A percentile compares a stretch with the other conserved stretches of the same genome.
These are phyloP conservation scores for Trametes sanguinea DNA, from an alignment of 768 basidiomycete species.

Conservation along the genomic window DNA sequence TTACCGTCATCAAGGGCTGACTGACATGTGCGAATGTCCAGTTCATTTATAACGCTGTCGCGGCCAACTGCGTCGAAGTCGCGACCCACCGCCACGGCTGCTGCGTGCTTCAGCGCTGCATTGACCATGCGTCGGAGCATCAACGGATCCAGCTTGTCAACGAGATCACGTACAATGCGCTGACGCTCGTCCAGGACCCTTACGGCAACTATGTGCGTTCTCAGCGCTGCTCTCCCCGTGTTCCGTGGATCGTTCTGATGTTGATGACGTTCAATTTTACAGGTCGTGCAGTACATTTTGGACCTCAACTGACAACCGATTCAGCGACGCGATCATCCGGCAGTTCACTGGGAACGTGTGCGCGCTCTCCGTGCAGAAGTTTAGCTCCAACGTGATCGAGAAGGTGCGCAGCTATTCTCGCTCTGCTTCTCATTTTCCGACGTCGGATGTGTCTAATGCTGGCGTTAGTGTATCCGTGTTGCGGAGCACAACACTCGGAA, in stretches of 20 bases:
- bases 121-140: slow-evolving; percentile 95
- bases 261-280: slow-evolving; percentile 10
- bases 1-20: not conserved
- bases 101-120: slow-evolving; percentile 96
- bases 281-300: slow-evolving; percentile 98
- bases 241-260: slow-evolving; percentile 14
- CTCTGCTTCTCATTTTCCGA: not conserved
- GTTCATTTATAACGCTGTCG: slow-evolving; percentile 99
- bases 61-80: slow-evolving; percentile 98
- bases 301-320: slow-evolving; percentile 98
- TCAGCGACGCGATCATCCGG: slow-evolving; percentile 96
- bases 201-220: slow-evolving; percentile 83
- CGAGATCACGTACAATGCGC: slow-evolving; percentile 97
- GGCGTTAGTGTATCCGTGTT: slow-evolving; percentile 73
- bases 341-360: slow-evolving; percentile 98
- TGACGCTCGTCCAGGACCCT: slow-evolving; percentile 97
- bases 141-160: slow-evolving; percentile 96
- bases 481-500: slow-evolving; percentile 95
- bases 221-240: not conserved
- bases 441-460: slow-evolving; percentile 7
- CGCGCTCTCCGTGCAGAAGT: slow-evolving; percentile 97
- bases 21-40: slow-evolving; percentile 31
- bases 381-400: slow-evolving; percentile 98
- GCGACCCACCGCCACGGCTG: slow-evolving; percentile 98
- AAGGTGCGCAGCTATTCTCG: slow-evolving; percentile 53